phyloP scores from a whole-genome alignment of 2,329 filamentous ascomycete genomes.

The Sporothrix humicola region DNA sequence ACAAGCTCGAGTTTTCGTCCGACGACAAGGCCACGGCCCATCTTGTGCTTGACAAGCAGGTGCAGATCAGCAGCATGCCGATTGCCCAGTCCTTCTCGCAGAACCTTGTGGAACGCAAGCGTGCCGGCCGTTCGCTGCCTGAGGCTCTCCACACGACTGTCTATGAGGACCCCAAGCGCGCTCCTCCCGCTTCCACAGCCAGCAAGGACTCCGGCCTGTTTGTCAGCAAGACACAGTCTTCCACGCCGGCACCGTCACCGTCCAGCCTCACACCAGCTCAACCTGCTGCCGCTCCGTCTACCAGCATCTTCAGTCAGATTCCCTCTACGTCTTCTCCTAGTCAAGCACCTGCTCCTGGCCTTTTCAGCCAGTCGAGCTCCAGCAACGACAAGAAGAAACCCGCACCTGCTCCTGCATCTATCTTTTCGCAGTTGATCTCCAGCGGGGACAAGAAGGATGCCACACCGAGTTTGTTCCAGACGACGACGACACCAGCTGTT shows the following conservation, averaged over 20 bases:
- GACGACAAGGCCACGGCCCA: slow-evolving; percentile 48
- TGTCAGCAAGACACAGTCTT: slow-evolving; percentile 33
- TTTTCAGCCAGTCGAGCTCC: too few species aligned
- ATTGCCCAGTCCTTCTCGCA: slow-evolving; percentile 63
- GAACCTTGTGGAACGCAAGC: slow-evolving; percentile 64
- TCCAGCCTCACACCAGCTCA: background rate
- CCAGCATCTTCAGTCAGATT: slow-evolving; percentile 19
- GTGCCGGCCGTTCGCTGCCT: slow-evolving; percentile 57
- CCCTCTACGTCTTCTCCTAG: background rate
- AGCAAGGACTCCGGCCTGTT: slow-evolving; percentile 29
- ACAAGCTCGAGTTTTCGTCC: slow-evolving; percentile 58
- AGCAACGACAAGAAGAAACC: too few species aligned
- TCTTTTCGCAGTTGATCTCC: too few species aligned
- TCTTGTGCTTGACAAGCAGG: slow-evolving; percentile 53
- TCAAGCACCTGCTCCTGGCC: too few species aligned
- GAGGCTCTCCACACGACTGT: slow-evolving; percentile 63
- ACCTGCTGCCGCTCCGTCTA: background rate
- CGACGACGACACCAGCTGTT: background rate
- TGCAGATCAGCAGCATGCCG: slow-evolving; percentile 52
- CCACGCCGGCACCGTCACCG: background rate
- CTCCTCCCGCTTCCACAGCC: background rate
- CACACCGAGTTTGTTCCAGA: slow-evolving; percentile 16
- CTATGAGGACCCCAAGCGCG: slow-evolving; percentile 48
- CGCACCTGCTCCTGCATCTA: too few species aligned
- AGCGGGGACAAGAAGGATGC: background rate